Base-by-base conservation (phyloP, 2,329 filamentous ascomycete species). In the Neonectria punicea region DNA sequence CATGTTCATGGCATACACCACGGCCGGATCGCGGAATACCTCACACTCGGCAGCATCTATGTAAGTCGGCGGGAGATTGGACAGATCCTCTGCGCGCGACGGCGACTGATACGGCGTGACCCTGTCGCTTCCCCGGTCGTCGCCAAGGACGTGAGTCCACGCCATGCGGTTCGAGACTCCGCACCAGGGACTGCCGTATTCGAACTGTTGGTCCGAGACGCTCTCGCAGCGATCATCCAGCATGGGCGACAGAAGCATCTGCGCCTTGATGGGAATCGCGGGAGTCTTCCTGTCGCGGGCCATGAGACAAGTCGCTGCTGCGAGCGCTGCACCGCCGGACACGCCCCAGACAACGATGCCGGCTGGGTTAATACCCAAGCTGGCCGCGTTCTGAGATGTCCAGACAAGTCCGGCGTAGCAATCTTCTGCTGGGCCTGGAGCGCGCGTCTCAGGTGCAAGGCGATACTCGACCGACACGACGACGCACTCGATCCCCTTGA, bases 381-480 rank as follows among this genome's bases (percentile, higher is more conserved):
- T 56, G 7, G 5, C 20, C 0, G 71, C 66, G 49, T 71, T 63
- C 4, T 65, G 30, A 20, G 63, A 68, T 2, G 57, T 13, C 68
- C 68, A 73, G 22, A 67, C 43, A 14, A 73, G 69, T 2, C 68
- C 71, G 41, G 65, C 58, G 28, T 68, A 62, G 50, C 69, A 68
- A 49, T 73, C 69, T 9, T 73, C 67, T 16, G 64, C 66, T 16
- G 68, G 60, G 0, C 56, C 66, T 0, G 71, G 70, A 7, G 65
- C 68, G 10, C 60, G 68, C 18, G 65, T 66, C 60, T 75, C 72
- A 1, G 73, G 73, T 5, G 70, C 68, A 7, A 71, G 70, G 36
- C 73, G 72, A 53, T 72, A 70, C 59, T 73, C 70, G 39, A 73
- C 68, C 1, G 67, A 70, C 30, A 74, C 57, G n/a, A 74, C 53